Conservation (phyloP, 2,329 filamentous ascomycete genomes). For the Pseudogymnoascus verrucosus region DNA sequence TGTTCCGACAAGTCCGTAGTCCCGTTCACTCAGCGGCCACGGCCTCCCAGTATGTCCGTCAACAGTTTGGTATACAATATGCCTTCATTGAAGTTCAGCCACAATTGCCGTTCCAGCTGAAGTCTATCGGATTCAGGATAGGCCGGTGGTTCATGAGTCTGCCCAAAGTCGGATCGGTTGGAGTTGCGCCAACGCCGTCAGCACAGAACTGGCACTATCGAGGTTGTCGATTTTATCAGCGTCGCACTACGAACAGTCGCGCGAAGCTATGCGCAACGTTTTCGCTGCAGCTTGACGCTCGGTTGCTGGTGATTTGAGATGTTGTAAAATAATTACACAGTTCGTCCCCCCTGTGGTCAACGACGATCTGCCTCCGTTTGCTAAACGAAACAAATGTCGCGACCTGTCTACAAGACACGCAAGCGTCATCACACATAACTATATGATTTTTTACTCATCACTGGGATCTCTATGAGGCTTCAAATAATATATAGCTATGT, state of each 20-base stretch:
- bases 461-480: background rate
- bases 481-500: slow-evolving; percentile 1
- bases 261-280: slow-evolving; percentile 5
- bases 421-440: slow-evolving; percentile 1
- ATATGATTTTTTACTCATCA: background rate
- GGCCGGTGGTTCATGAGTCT: slow-evolving; percentile 1
- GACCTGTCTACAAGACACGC: slow-evolving; percentile 8
- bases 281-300: background rate
- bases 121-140: background rate
- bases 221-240: background rate
- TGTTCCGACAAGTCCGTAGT: slow-evolving; percentile 13
- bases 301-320: slow-evolving; percentile 7
- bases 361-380: slow-evolving; percentile 7
- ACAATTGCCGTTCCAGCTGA: slow-evolving; percentile 7
- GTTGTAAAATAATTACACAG: slow-evolving; percentile 7
- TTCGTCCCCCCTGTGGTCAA: slow-evolving; percentile 2
- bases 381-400: slow-evolving; percentile 8
- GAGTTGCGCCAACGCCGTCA: slow-evolving; percentile 1
- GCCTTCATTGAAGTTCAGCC: slow-evolving; percentile 3
- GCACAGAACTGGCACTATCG: slow-evolving; percentile 1
- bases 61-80: background rate
- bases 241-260: slow-evolving; percentile 2
- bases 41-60: background rate
- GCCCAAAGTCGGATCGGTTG: background rate
- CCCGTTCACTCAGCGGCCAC: slow-evolving; percentile 1